A percentile compares a stretch with the other conserved stretches of the same genome.
Conservation (phyloP, 441 rosid genomes). For the Mallotus japonicus region DNA sequence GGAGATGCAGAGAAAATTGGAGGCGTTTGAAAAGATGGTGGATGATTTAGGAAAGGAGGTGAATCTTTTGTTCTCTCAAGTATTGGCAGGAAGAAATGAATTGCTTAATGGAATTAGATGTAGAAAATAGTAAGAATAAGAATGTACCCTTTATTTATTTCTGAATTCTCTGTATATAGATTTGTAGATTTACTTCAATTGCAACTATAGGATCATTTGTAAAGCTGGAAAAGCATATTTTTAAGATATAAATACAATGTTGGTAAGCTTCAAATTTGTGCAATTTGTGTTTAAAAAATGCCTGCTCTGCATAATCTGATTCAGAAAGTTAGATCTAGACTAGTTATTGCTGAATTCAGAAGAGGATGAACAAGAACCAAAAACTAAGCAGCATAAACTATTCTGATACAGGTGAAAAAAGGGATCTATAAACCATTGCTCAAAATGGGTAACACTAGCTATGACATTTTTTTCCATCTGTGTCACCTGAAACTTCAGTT, state of each 20-base stretch:
- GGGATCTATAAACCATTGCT: constrained; percentile 8
- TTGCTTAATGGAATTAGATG: constrained; percentile 40
- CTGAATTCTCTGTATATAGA: not conserved
- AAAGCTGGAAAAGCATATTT: not conserved
- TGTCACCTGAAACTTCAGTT: constrained; percentile 4
- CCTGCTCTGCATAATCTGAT: not conserved
- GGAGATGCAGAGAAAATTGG: constrained; percentile 41
- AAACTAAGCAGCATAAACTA: not conserved
- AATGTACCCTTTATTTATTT: not conserved
- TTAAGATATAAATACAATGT: not conserved
- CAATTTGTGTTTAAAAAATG: not conserved
- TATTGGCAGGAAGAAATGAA: constrained; percentile 50
- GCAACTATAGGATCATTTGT: constrained; percentile 1
- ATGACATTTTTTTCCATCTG: constrained; percentile 6
- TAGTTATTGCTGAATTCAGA: constrained; percentile 12
- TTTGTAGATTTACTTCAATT: constrained; percentile 10
- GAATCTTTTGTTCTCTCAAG: constrained; percentile 44
- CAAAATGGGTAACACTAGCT: constrained; percentile 22
- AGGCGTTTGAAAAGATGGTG: constrained; percentile 38
- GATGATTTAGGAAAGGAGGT: constrained; percentile 41
- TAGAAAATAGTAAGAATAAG: constrained; percentile 19
- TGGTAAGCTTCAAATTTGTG: not conserved
- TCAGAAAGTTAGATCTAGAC: not conserved
- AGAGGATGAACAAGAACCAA: not conserved
- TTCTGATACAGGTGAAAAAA: constrained; percentile 5